Evolutionary conservation across 2,329 filamentous ascomycete species (phyloP).

Genomic region (Pyricularia pennisetigena): DNA sequence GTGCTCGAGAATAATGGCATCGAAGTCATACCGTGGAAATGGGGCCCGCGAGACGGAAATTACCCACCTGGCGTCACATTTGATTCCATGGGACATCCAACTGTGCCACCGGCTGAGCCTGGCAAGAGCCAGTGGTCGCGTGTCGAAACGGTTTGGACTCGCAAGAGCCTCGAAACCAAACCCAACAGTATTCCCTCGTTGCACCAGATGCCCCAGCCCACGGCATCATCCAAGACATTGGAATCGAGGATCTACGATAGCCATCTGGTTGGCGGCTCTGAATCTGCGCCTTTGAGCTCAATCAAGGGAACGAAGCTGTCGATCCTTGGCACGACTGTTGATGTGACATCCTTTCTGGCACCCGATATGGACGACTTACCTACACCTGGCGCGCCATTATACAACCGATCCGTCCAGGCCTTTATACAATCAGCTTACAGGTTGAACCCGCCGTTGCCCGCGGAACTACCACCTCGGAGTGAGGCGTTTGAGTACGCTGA

Average conservation of each 20-base stretch:
- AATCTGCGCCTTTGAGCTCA: conserved; percentile 57
- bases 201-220: not conserved
- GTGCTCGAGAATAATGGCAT: conserved; percentile 51
- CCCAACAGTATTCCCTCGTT: conserved; percentile 9
- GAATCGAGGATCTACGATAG: conserved; percentile 39
- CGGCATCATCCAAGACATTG: conserved; percentile 18
- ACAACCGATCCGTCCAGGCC: conserved; percentile 64
- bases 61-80: conserved; percentile 16
- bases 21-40: conserved; percentile 45
- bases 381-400: conserved; percentile 29
- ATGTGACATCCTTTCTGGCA: conserved; percentile 63
- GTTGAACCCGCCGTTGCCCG: conserved; percentile 36
- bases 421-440: conserved; percentile 58
- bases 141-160: conserved; percentile 24
- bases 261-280: conserved; percentile 50
- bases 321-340: conserved; percentile 70
- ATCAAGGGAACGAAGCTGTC: conserved; percentile 70
- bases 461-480: conserved; percentile 51
- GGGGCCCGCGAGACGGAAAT: conserved; percentile 18
- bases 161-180: conserved; percentile 6
- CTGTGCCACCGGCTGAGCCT: conserved; percentile 14
- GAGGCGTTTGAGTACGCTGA: conserved; percentile 60
- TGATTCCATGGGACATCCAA: conserved; percentile 17
- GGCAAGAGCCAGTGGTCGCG: conserved; percentile 23
- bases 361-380: conserved; percentile 54